Evolutionary conservation across 192 early-diverging fungal genomes (phyloP), one percentile per base, ranked within the genome.

Genomic region (Dimargaris xerosporica): DNA sequence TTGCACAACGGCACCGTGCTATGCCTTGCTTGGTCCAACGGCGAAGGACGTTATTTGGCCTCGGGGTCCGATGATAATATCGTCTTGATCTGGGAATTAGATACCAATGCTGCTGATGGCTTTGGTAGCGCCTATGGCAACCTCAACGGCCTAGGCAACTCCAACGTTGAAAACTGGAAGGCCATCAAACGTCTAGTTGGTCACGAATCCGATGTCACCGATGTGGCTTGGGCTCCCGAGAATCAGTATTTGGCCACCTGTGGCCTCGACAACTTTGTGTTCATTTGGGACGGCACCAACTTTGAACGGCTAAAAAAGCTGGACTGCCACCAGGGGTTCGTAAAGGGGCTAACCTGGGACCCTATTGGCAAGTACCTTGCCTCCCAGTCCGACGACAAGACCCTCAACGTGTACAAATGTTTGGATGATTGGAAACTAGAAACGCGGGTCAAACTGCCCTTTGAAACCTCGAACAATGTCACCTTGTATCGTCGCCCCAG

Each of bases 301-400:
- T 96, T 94, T 70, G 82, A 85, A 28, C 72, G 76, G 10, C 60
- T 94, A 21, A 75, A 76, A 4, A 82, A 75, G 51, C 67, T 94
- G 28, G 75, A 82, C 48, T 76, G 73, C 26, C 93, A 94, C 59
- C 58, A 71, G 28, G 91, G 88, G 44, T 94, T 96, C 72, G 96
- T 99, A 25, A 99, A 99, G 73, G 96, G 96, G 13, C 67, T 99
- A 7, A 82, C 93, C 0, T 99, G 91, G 81, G 96, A 99, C 71
- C 96, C 96, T 6, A 89, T 88, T 2, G 94, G 94, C 16, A 84
- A 89, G 65, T 99, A 84, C 69, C 70, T 99, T 60, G 94, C 94
- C 0, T 82, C 89, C 7, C 91, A 98, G 85, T 84, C 85, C 1
- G 96, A 96, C 67, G 96, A 96, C 73, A 89, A 89, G 67, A 82